Evolutionary conservation across 176 grass and related monocot species (phyloP), one percentile per base, ranked within the genome.

Genomic region (Oropetium thomaeum): DNA sequence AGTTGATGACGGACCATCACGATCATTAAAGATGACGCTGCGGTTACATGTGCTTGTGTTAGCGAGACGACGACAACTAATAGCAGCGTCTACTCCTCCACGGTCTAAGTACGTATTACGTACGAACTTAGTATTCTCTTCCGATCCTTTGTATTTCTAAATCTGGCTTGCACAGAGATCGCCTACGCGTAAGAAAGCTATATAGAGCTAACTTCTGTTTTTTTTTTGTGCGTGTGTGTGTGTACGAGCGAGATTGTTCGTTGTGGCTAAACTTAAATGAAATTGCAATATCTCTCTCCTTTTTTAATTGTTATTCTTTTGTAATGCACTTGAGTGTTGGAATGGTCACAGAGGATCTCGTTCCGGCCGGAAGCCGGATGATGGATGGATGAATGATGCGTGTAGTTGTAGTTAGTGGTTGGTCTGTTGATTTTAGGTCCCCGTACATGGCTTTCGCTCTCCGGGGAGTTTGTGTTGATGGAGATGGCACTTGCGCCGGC

Each of bases 391-490:
- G 22, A 70, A 16, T 45, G 58, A 29, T 75, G 71, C 31, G 51
- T 59, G 66, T 43, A 28, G 8, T 68, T 39, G 49, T 71, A 12
- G 74, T 45, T 84, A 53, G 37, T 11, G 4, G 84, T 58, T 71
- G 57, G 65, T 76, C 76, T 76, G 72, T 65, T 81, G 23, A 65
- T 62, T 71, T 48, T 28, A 34, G 20, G 64, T 52, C 37, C 23
- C 49, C 62, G 17, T 73, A 40, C 47, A n/a, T 23, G 58, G 19
- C 73, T 77, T 48, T 58, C 73, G 73, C 58, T 87, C 85, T 82
- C 79, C 32, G 48, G 85, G 85, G 58, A 78, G 85, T 82, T 87
- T 77, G 66, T 71, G 59, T 64, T 51, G 85, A 82, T 49, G 73
- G 31, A 12, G 85, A 87, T 19, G 79, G 31, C 66, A 82, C 62